Conservation (phyloP, 169 alveolate species). For the Cryptosporidium ryanae region DNA sequence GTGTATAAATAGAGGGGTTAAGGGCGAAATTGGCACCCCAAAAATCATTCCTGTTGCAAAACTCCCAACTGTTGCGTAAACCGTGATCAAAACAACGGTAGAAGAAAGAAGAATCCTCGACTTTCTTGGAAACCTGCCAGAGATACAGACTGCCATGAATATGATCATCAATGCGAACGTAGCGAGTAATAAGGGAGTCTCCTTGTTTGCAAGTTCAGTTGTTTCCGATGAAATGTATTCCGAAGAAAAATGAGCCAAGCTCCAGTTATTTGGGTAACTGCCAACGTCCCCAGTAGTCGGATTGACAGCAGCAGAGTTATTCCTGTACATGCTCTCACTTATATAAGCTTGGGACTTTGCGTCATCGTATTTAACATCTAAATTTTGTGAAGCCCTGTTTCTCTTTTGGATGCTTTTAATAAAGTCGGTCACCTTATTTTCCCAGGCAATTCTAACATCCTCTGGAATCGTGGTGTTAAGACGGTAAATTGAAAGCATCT, state of each 20-base stretch:
- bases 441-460: slow-evolving; percentile 70
- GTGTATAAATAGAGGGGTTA: slow-evolving; percentile 66
- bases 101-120: slow-evolving; percentile 60
- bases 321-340: neutral
- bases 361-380: neutral
- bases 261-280: slow-evolving; percentile 37
- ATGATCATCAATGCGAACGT: slow-evolving; percentile 66
- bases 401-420: slow-evolving; percentile 41
- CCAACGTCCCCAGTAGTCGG: slow-evolving; percentile 1
- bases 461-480: slow-evolving; percentile 52
- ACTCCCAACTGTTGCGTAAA: slow-evolving; percentile 70
- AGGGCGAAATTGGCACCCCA: slow-evolving; percentile 72
- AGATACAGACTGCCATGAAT: slow-evolving; percentile 62
- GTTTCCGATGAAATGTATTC: slow-evolving; percentile 68
- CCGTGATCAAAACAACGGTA: slow-evolving; percentile 56
- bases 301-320: neutral
- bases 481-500: slow-evolving; percentile 59
- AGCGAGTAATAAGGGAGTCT: slow-evolving; percentile 69
- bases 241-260: slow-evolving; percentile 52
- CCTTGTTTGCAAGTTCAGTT: slow-evolving; percentile 68
- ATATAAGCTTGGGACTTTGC: neutral
- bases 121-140: slow-evolving; percentile 64
- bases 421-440: slow-evolving; percentile 49
- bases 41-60: slow-evolving; percentile 73
- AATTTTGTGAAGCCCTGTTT: slow-evolving; percentile 1